Evolutionary conservation across 2,329 filamentous ascomycete genomes (phyloP).

Genomic region (Aspergillus terreus): DNA sequence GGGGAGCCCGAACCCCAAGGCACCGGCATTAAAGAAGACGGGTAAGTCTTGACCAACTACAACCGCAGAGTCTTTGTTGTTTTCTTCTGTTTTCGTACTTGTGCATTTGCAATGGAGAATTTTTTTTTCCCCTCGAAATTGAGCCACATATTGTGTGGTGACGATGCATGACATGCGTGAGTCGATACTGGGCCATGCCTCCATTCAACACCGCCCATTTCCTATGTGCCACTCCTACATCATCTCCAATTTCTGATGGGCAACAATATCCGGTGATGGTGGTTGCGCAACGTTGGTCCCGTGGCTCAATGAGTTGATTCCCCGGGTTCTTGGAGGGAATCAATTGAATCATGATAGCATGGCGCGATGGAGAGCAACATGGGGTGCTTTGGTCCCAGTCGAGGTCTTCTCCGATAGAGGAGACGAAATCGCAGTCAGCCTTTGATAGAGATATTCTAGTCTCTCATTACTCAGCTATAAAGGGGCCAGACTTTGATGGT

Average conservation of each 20-base stretch:
- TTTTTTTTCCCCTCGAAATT: too few relatives aligned
- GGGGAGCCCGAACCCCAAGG: constrained; percentile 34
- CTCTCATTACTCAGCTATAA: constrained; percentile 10
- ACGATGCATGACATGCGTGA: too few relatives aligned
- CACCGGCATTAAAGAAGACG: constrained; percentile 75
- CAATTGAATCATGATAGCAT: constrained; percentile 4
- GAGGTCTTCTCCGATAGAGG: constrained; percentile 11
- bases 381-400: constrained; percentile 9
- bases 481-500: constrained; percentile 7
- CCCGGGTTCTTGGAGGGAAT: constrained; percentile 7
- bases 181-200: too few relatives aligned
- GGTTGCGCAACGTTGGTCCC: background rate
- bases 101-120: too few relatives aligned
- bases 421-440: constrained; percentile 9
- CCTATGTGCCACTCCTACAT: constrained; percentile 4
- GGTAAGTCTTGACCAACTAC: constrained; percentile 62
- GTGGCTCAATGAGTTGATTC: constrained; percentile 6
- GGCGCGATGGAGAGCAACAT: constrained; percentile 6
- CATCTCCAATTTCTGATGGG: constrained; percentile 6
- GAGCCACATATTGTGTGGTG: too few relatives aligned
- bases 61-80: constrained; percentile 16
- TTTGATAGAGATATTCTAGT: constrained; percentile 8
- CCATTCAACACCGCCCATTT: background rate
- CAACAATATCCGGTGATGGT: constrained; percentile 11
- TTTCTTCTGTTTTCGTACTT: background rate